Conservation (phyloP, 73 alveolate genomes). For the Paramecium sonneborni region DNA sequence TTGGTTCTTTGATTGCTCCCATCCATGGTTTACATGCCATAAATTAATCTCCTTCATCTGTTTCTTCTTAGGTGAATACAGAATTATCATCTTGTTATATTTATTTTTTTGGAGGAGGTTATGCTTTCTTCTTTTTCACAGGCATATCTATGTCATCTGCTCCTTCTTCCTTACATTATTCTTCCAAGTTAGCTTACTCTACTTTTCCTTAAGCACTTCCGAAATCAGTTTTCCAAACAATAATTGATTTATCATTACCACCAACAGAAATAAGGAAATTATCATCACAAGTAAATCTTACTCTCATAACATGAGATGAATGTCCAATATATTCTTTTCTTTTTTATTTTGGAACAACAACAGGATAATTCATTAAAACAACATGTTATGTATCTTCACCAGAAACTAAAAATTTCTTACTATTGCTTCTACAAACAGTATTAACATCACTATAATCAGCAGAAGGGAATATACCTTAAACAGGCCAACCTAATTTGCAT, state of each 20-base stretch:
- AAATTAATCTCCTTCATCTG: slow-evolving; percentile 91
- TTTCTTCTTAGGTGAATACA: slow-evolving; percentile 83
- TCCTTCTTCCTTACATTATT: slow-evolving; percentile 67
- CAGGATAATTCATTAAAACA: slow-evolving; percentile 95
- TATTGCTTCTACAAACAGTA: slow-evolving; percentile 85
- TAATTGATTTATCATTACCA: slow-evolving; percentile 97
- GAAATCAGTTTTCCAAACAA: slow-evolving; percentile 97
- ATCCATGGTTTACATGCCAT: slow-evolving; percentile 86
- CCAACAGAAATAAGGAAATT: slow-evolving; percentile 91
- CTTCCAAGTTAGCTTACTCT: neutral
- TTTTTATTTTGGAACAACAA: slow-evolving; percentile 89
- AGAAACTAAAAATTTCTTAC: slow-evolving; percentile 85
- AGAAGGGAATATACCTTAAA: slow-evolving; percentile 96
- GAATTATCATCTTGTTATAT: slow-evolving; percentile 73
- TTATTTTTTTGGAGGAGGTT: slow-evolving; percentile 64
- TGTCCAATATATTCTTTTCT: slow-evolving; percentile 95
- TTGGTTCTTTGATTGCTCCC: slow-evolving; percentile 78
- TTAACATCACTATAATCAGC: slow-evolving; percentile 94
- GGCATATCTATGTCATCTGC: slow-evolving; percentile 67
- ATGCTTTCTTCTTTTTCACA: slow-evolving; percentile 55
- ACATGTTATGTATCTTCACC: slow-evolving; percentile 96
- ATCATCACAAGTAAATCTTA: slow-evolving; percentile 91
- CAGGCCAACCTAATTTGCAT: slow-evolving; percentile 96
- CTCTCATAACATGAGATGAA: slow-evolving; percentile 96
- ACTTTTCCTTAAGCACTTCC: slow-evolving; percentile 70